A percentile compares a stretch with the other conserved stretches of the same genome.
phyloP scores from a whole-genome alignment of 2,329 filamentous ascomycete genomes.

The Cercospora janseana region DNA sequence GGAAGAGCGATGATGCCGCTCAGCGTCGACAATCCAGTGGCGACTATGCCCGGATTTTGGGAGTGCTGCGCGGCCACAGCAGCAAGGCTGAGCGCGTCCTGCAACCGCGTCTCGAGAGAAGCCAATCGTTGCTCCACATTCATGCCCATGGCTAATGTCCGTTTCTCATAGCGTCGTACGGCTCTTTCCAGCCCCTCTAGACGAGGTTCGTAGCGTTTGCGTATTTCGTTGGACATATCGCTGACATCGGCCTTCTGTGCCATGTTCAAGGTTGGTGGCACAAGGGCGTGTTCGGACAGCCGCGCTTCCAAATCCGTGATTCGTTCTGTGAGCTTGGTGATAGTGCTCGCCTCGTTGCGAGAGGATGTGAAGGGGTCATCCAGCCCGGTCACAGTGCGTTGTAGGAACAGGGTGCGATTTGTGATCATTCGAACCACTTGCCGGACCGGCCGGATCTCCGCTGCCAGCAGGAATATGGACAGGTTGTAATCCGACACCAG shows the following conservation, averaged over 20 bases:
- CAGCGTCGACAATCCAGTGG: constrained; percentile 22
- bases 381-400: constrained; percentile 60
- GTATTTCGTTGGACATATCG: constrained; percentile 52
- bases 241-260: constrained; percentile 36
- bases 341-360: constrained; percentile 37
- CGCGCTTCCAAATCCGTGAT: constrained; percentile 37
- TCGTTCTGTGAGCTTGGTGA: constrained; percentile 30
- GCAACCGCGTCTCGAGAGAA: constrained; percentile 67
- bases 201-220: constrained; percentile 70
- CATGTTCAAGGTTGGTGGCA: constrained; percentile 27
- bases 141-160: constrained; percentile 69
- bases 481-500: constrained; percentile 91
- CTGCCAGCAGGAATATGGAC: constrained; percentile 81
- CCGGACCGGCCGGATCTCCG: constrained; percentile 78
- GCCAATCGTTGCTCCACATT: constrained; percentile 74
- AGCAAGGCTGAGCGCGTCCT: constrained; percentile 77
- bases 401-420: constrained; percentile 74
- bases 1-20: constrained; percentile 21
- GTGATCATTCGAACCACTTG: constrained; percentile 80
- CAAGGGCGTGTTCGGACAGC: constrained; percentile 29
- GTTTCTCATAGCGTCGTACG: constrained; percentile 88
- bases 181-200: constrained; percentile 85
- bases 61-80: constrained; percentile 63
- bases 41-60: constrained; percentile 29
- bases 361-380: constrained; percentile 28